Conservation (phyloP, 2,329 filamentous ascomycete genomes). For the Penicillium palitans region DNA sequence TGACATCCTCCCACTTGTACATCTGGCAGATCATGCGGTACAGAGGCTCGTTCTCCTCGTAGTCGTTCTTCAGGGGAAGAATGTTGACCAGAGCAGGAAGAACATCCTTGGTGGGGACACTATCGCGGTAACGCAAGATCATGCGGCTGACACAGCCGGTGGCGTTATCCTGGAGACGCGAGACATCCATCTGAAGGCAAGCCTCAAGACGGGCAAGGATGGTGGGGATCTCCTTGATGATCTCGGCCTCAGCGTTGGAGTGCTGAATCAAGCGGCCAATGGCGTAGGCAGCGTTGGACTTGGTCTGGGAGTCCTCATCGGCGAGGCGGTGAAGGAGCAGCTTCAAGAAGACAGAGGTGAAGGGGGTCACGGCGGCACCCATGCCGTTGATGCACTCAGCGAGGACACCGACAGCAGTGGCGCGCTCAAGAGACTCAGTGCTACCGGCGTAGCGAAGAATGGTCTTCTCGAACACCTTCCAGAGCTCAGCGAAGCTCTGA, state of each 20-base stretch:
- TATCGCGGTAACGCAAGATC: constrained; percentile 85
- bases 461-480: constrained; percentile 94
- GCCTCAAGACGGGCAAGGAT: constrained; percentile 87
- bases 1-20: constrained; percentile 55
- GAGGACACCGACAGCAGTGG: constrained; percentile 85
- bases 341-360: constrained; percentile 74
- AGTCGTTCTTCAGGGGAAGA: constrained; percentile 88
- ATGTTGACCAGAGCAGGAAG: constrained; percentile 76
- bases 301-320: constrained; percentile 87
- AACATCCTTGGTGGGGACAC: constrained; percentile 76
- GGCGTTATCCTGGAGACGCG: constrained; percentile 87
- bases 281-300: constrained; percentile 93
- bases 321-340: constrained; percentile 81
- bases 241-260: constrained; percentile 71
- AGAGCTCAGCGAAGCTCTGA: constrained; percentile 76
- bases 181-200: constrained; percentile 73
- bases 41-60: constrained; percentile 92
- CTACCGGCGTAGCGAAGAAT: constrained; percentile 85
- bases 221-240: constrained; percentile 71
- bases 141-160: constrained; percentile 88
- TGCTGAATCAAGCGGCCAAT: constrained; percentile 80
- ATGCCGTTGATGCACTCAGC: constrained; percentile 88
- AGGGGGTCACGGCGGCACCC: constrained; percentile 75
- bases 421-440: constrained; percentile 82
- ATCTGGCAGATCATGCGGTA: constrained; percentile 87